Percentiles rank a stretch among this genome's conserved stretches.
Evolutionary conservation across 2,329 filamentous ascomycete genomes (phyloP).

Genomic region (Fonsecaea monophora): DNA sequence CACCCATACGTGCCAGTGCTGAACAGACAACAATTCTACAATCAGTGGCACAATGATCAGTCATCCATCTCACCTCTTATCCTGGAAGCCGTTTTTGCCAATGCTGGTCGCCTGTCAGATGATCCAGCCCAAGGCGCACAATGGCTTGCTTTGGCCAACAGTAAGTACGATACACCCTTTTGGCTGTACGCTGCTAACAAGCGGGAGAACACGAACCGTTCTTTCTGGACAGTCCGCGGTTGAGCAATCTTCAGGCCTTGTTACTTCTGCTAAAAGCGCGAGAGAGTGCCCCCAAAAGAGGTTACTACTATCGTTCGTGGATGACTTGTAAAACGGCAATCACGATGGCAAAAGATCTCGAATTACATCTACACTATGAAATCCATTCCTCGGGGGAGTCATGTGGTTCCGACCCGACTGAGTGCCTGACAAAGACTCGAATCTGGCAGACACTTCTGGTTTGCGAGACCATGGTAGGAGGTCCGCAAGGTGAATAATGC

Average conservation of each 20-base stretch:
- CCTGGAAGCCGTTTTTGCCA: conserved; percentile 89
- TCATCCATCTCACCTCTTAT: conserved; percentile 87
- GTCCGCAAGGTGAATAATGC: conserved; percentile 76
- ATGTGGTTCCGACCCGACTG: conserved; percentile 72
- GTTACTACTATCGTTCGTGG: conserved; percentile 97
- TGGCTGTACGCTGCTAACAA: conserved; percentile 39
- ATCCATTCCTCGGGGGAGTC: conserved; percentile 74
- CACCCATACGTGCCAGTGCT: conserved; percentile 93
- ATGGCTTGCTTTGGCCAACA: conserved; percentile 88
- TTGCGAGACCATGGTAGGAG: conserved; percentile 90
- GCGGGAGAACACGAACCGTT: conserved; percentile 80
- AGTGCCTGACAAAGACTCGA: conserved; percentile 83
- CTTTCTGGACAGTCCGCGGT: conserved; percentile 87
- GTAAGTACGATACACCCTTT: conserved; percentile 57
- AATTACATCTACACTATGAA: conserved; percentile 83
- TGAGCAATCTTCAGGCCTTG: conserved; percentile 91
- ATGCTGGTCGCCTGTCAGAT: conserved; percentile 81
- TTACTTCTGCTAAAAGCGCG: conserved; percentile 87
- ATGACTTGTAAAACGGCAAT: conserved; percentile 92
- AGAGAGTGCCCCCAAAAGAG: conserved; percentile 88
- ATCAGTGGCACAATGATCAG: conserved; percentile 84
- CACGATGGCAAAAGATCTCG: conserved; percentile 90
- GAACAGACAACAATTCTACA: conserved; percentile 80
- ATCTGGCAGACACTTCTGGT: conserved; percentile 90
- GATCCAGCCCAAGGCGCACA: conserved; percentile 84